Evolutionary conservation across 495 filamentous ascomycete species (phyloP), one percentile per base, ranked within the genome.

Genomic region (Pseudoneurospora amorphoporcata): DNA sequence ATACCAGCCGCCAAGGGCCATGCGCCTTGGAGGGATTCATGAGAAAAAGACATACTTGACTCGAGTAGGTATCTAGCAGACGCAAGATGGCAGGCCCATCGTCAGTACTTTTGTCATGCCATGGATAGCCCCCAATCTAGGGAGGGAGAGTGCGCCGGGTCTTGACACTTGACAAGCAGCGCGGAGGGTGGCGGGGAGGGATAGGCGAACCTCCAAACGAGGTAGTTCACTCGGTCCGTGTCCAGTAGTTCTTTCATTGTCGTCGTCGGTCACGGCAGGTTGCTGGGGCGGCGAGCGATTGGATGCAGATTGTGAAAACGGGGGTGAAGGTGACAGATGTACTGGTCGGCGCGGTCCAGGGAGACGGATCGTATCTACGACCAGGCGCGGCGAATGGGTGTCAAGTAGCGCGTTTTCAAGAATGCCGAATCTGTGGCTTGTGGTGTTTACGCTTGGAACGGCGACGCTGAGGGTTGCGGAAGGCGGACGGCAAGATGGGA

Each of bases 221-320:
- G 87, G 87, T 95, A 98, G 88, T 98, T 99, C 85, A 98, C 89
- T 84, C 95, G 91, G 86, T 98, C 89, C 74, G 94, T 95, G 82
- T 92, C 91, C 78, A 99, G 88, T 73, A 83, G 77, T 78, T 88
- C 87, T 80, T 88, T 88, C 86, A 88, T 86, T 71, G 77, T 83
- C 77, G 81, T 72, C 73, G 71, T 72, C 75, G 74, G 43, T 42
- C 73, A 61, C 72, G 75, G 73, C 72, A 76, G 75, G 71, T 72
- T 69, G 53, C 53, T 35, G 45, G 71, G 77, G 76, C 72, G 77
- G 77, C 74, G 76, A 74, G 75, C 72, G 81, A 71, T 74, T 42
- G 61, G 39, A 73, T 32, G 40, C 38, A 43, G 38, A 38, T 76
- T 68, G 68, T 68, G 68, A 40, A n/a, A 9, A 35, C 29, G 45